Percentiles rank a stretch among this genome's conserved stretches.
These are phyloP conservation scores for Poteriospumella lacustris DNA, from an alignment of 108 stramenopile genomes.

Conservation along the genomic window DNA sequence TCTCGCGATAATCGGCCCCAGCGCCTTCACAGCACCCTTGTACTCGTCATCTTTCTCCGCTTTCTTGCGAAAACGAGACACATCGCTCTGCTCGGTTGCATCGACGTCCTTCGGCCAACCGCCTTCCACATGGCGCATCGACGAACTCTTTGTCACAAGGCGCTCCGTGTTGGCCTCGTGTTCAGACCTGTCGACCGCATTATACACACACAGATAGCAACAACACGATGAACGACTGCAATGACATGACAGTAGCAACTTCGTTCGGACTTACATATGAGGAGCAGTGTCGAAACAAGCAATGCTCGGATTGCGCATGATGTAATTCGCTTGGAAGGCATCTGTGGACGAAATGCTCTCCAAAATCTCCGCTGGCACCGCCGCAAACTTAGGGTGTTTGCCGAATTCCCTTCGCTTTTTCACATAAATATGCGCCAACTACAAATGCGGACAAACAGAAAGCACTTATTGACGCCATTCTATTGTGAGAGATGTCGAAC, in stretches of 20 bases:
- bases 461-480: too few species aligned
- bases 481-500: too few species aligned
- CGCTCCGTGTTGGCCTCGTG: slow-evolving; percentile 72
- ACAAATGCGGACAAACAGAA: background rate
- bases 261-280: slow-evolving; percentile 10
- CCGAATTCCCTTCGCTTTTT: slow-evolving; percentile 31
- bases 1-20: slow-evolving; percentile 65
- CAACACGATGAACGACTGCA: background rate
- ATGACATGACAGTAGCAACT: background rate
- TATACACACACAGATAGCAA: slow-evolving; percentile 28
- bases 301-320: slow-evolving; percentile 34
- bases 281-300: slow-evolving; percentile 2
- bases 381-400: slow-evolving; percentile 17
- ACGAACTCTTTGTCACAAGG: slow-evolving; percentile 60
- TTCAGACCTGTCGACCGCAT: slow-evolving; percentile 51
- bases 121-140: slow-evolving; percentile 73
- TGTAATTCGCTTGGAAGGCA: slow-evolving; percentile 48
- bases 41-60: slow-evolving; percentile 79
- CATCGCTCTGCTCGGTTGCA: slow-evolving; percentile 68
- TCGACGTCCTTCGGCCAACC: slow-evolving; percentile 88
- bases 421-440: slow-evolving; percentile 28
- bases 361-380: slow-evolving; percentile 35
- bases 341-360: slow-evolving; percentile 52
- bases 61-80: slow-evolving; percentile 68
- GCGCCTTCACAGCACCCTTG: slow-evolving; percentile 61